Conservation (phyloP, 129 eudicot species). For the Kitagawia praeruptora region DNA sequence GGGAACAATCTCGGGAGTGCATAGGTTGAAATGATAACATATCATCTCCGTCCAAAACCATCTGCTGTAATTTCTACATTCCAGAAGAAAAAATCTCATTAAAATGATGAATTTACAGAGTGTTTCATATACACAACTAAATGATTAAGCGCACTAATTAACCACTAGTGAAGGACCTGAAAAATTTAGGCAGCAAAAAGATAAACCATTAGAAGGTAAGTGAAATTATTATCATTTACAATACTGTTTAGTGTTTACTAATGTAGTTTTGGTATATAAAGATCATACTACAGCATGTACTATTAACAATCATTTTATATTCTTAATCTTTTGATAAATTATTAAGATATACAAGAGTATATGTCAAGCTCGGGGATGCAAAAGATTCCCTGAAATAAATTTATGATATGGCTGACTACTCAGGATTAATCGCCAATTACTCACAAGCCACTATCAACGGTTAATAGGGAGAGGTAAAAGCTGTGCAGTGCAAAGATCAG, state of each 20-base stretch:
- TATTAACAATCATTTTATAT: too few relatives aligned
- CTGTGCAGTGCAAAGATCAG: too few relatives aligned
- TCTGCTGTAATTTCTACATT: constrained; percentile 62
- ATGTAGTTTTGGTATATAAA: background rate
- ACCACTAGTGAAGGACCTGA: background rate
- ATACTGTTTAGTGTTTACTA: background rate
- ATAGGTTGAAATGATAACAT: constrained; percentile 61
- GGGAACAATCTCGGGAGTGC: constrained; percentile 82
- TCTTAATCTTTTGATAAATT: too few relatives aligned
- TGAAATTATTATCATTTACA: background rate
- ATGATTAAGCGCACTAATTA: background rate
- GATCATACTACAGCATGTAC: too few relatives aligned
- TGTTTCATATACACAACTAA: background rate
- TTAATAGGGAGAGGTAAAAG: too few relatives aligned
- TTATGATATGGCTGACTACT: too few relatives aligned
- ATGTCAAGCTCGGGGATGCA: too few relatives aligned
- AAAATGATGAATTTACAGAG: background rate
- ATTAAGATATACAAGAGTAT: too few relatives aligned
- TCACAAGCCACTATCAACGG: too few relatives aligned
- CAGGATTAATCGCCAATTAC: too few relatives aligned
- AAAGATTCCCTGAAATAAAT: too few relatives aligned
- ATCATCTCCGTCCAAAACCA: constrained; percentile 58
- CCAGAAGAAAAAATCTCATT: constrained; percentile 15
- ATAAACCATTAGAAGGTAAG: background rate
- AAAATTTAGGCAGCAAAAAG: background rate